A percentile compares a stretch with the other conserved stretches of the same genome.
Conservation (phyloP, 2,329 filamentous ascomycete genomes). For the Xylaria sp. region DNA sequence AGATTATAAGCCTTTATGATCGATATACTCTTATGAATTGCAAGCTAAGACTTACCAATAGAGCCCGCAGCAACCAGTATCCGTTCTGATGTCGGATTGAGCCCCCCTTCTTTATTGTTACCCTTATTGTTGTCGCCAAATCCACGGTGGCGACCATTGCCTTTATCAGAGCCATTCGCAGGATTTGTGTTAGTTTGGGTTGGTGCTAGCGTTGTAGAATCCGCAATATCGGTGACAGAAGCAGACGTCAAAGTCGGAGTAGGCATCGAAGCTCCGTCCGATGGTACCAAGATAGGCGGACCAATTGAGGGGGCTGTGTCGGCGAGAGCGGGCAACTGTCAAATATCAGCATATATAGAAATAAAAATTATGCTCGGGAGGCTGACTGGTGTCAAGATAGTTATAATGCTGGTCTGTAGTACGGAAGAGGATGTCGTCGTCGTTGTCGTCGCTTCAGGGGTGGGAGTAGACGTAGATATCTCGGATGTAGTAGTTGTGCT, state of each 20-base stretch:
- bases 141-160: neutral
- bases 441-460: slow-evolving; percentile 8
- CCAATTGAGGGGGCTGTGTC: neutral
- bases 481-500: slow-evolving; percentile 18
- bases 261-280: neutral
- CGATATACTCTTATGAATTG: neutral
- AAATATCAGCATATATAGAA: slow-evolving; percentile 5
- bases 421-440: neutral
- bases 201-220: slow-evolving; percentile 13
- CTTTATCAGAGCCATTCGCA: neutral
- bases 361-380: neutral
- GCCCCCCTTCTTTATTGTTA: slow-evolving; percentile 17
- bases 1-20: slow-evolving; percentile 17
- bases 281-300: neutral
- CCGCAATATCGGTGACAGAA: neutral
- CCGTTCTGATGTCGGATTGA: slow-evolving; percentile 37
- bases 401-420: neutral
- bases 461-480: slow-evolving; percentile 11
- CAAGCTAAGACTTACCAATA: slow-evolving; percentile 45
- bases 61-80: slow-evolving; percentile 51
- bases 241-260: neutral
- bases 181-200: slow-evolving; percentile 4
- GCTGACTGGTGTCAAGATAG: slow-evolving; percentile 11
- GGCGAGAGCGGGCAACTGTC: slow-evolving; percentile 6
- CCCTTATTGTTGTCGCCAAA: slow-evolving; percentile 7